These are phyloP conservation scores for Pseudogymnoascus sp. DNA, from an alignment of 2,329 filamentous ascomycete species.

Conservation along the genomic window DNA sequence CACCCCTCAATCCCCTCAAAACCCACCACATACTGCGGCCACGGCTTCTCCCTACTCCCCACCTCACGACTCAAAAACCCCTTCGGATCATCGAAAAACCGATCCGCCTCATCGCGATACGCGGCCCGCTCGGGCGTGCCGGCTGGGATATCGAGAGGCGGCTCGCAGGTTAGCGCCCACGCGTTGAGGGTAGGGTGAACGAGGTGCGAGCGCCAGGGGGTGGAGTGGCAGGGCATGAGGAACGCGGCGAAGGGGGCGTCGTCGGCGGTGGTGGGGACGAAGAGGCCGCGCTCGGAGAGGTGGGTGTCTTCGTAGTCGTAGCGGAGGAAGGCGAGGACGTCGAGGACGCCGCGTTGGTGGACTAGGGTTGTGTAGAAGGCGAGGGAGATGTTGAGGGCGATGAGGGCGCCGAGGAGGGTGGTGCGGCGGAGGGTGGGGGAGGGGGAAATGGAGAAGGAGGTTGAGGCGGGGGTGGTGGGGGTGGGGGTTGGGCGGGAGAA, in stretches of 20 bases:
- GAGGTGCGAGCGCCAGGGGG: slow-evolving; percentile 86
- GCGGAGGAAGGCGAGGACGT: slow-evolving; percentile 69
- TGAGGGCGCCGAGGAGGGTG: slow-evolving; percentile 45
- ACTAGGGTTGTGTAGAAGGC: slow-evolving; percentile 65
- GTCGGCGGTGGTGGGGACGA: slow-evolving; percentile 18
- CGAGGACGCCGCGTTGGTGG: slow-evolving; percentile 74
- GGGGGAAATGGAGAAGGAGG: slow-evolving; percentile 24
- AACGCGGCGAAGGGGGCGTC: slow-evolving; percentile 63
- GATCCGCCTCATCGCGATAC: slow-evolving; percentile 85
- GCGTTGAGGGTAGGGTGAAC: slow-evolving; percentile 66
- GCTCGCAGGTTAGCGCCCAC: slow-evolving; percentile 85
- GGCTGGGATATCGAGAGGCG: slow-evolving; percentile 62
- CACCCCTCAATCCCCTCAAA: slow-evolving; percentile 50
- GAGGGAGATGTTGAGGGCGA: slow-evolving; percentile 62
- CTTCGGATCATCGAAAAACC: slow-evolving; percentile 66
- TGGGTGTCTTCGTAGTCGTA: slow-evolving; percentile 57
- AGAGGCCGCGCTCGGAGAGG: slow-evolving; percentile 32
- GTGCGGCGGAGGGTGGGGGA: slow-evolving; percentile 39
- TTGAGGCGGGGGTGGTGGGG: slow-evolving; percentile 12
- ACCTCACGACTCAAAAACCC: slow-evolving; percentile 43
- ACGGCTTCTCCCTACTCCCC: slow-evolving; percentile 29
- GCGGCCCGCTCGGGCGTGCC: slow-evolving; percentile 49
- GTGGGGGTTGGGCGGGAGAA: slow-evolving; percentile 37
- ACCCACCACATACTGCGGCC: slow-evolving; percentile 51
- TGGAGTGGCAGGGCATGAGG: slow-evolving; percentile 92